These are phyloP conservation scores for Lyophyllum decastes DNA, from an alignment of 768 basidiomycete genomes.

Conservation along the genomic window DNA sequence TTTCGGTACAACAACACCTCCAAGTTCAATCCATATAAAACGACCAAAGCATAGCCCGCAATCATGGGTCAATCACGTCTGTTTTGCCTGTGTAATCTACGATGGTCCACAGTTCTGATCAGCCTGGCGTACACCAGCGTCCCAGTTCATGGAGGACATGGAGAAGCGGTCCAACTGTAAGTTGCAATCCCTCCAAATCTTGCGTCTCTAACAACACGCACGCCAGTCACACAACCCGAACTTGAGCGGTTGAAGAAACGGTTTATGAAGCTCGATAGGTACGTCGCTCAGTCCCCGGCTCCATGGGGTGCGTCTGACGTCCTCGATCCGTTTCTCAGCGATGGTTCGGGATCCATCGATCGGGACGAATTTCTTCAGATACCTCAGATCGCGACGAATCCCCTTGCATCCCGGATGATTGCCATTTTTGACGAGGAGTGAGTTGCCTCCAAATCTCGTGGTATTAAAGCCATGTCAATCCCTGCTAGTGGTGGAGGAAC, in stretches of 20 bases:
- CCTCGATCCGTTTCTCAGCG: slow-evolving; percentile 45
- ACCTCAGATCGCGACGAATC: slow-evolving; percentile 98
- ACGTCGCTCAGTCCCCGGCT: slow-evolving; percentile 18
- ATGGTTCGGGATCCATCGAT: slow-evolving; percentile 97
- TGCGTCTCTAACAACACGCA: slow-evolving; percentile 10
- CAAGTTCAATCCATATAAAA: background rate
- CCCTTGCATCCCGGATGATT: slow-evolving; percentile 95
- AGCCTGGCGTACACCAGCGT: slow-evolving; percentile 47
- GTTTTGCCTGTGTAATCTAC: slow-evolving; percentile 26
- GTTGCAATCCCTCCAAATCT: slow-evolving; percentile 31
- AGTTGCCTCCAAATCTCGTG: slow-evolving; percentile 33
- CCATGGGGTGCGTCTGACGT: background rate
- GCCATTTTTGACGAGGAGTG: slow-evolving; percentile 99
- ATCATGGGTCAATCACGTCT: slow-evolving; percentile 81
- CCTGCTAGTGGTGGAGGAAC: slow-evolving; percentile 87
- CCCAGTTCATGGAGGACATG: slow-evolving; percentile 98
- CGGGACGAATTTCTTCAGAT: slow-evolving; percentile 98
- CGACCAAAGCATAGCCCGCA: background rate
- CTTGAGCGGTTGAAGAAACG: slow-evolving; percentile 96
- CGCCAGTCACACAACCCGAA: slow-evolving; percentile 88
- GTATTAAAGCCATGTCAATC: slow-evolving; percentile 1
- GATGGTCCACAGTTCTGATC: slow-evolving; percentile 3
- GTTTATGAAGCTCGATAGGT: slow-evolving; percentile 99
- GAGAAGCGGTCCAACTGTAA: slow-evolving; percentile 95
- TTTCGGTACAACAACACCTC: slow-evolving; percentile 1